Conservation (phyloP, 805 yeast species). For the Candida maesae region DNA sequence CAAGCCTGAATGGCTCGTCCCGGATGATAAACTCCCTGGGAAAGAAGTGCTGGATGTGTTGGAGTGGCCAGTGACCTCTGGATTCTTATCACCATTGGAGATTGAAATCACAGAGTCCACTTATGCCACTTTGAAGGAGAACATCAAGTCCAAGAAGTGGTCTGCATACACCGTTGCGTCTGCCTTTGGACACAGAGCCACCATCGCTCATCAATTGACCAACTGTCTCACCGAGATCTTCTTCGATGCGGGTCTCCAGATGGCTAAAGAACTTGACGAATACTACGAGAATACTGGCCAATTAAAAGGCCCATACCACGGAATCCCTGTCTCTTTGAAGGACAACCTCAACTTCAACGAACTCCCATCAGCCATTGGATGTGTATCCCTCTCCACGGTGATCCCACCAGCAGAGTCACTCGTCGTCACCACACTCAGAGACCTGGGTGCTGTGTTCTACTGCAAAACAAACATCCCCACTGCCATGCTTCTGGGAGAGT, state of each 20-base stretch:
- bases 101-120: conserved; percentile 29
- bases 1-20: conserved; percentile 21
- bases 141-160: conserved; percentile 34
- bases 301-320: conserved; percentile 62
- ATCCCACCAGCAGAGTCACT: conserved; percentile 32
- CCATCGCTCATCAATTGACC: conserved; percentile 52
- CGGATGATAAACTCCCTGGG: conserved; percentile 16
- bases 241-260: conserved; percentile 51
- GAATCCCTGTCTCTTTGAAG: conserved; percentile 61
- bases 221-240: conserved; percentile 37
- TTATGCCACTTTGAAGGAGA: conserved; percentile 19
- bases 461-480: conserved; percentile 52
- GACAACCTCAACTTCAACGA: conserved; percentile 40
- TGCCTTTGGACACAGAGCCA: conserved; percentile 58
- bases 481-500: conserved; percentile 47
- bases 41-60: conserved; percentile 36
- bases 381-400: conserved; percentile 36
- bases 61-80: conserved; percentile 34
- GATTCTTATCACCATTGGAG: conserved; percentile 33
- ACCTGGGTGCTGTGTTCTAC: conserved; percentile 50
- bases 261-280: conserved; percentile 52
- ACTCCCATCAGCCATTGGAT: conserved; percentile 46
- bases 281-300: conserved; percentile 44
- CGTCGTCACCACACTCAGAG: conserved; percentile 38
- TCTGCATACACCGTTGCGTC: conserved; percentile 42